Evolutionary conservation across 1,284 basidiomycete genomes (phyloP).

Genomic region (Heterobasidion occidentale): DNA sequence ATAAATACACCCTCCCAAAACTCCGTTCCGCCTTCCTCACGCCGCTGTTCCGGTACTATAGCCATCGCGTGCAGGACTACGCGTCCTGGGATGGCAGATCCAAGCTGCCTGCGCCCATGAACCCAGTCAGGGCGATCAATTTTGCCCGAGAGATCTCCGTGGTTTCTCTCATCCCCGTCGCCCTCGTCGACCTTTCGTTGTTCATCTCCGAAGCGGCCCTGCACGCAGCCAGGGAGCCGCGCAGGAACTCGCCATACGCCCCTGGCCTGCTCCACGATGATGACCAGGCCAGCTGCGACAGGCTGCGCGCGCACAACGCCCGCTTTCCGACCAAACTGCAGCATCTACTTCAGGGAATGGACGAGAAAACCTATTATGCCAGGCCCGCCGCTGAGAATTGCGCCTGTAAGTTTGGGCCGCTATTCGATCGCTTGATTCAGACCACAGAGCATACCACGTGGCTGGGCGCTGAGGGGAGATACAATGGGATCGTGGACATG

Average conservation of each 20-base stretch:
- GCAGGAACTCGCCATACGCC: background rate
- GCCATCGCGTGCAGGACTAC: background rate
- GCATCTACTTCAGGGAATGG: background rate
- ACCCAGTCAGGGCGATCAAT: background rate
- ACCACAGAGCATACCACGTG: background rate
- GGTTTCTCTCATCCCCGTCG: background rate
- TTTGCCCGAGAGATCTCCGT: background rate
- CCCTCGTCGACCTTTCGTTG: background rate
- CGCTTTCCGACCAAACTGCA: too few relatives aligned
- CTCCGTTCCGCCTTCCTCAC: background rate
- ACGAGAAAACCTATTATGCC: background rate
- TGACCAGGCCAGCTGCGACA: background rate
- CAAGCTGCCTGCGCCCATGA: background rate
- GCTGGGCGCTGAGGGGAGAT: background rate
- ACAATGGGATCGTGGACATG: background rate
- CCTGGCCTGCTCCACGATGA: background rate
- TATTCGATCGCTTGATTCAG: background rate
- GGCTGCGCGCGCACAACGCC: background rate
- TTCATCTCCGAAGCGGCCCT: background rate
- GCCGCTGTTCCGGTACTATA: background rate
- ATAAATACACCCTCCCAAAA: background rate
- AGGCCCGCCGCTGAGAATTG: background rate
- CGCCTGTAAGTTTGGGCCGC: background rate
- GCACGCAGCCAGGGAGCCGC: background rate
- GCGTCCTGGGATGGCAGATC: background rate